These are phyloP conservation scores for Yarrowia porcina DNA, from an alignment of 805 yeast species.

Conservation along the genomic window DNA sequence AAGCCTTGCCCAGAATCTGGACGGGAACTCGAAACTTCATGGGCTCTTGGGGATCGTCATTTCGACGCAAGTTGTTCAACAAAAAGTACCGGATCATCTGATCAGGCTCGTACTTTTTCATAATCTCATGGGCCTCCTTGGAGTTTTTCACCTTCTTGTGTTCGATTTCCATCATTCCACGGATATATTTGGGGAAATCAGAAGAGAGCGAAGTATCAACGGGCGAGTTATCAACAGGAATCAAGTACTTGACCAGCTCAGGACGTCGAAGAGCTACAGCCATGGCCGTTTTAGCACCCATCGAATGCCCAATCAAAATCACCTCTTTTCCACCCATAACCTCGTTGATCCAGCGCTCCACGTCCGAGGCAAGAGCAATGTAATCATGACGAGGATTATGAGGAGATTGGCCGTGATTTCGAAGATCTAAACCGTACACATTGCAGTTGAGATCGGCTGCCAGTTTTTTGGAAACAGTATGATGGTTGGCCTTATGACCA, in stretches of 20 bases:
- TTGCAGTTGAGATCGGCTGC: slow-evolving; percentile 38
- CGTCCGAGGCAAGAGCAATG: slow-evolving; percentile 78
- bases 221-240: slow-evolving; percentile 90
- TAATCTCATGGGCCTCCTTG: slow-evolving; percentile 63
- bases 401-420: slow-evolving; percentile 94
- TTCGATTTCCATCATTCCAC: slow-evolving; percentile 58
- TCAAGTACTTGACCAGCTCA: slow-evolving; percentile 54
- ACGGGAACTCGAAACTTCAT: slow-evolving; percentile 64
- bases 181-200: slow-evolving; percentile 64
- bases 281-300: slow-evolving; percentile 94
- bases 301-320: slow-evolving; percentile 44
- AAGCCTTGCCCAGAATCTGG: slow-evolving; percentile 53
- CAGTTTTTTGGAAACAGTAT: slow-evolving; percentile 61
- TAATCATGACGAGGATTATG: slow-evolving; percentile 70
- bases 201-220: slow-evolving; percentile 56
- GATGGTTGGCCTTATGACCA: slow-evolving; percentile 77
- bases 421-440: slow-evolving; percentile 53
- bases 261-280: slow-evolving; percentile 71
- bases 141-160: slow-evolving; percentile 46
- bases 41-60: slow-evolving; percentile 38
- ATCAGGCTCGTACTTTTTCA: slow-evolving; percentile 60
- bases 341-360: slow-evolving; percentile 62
- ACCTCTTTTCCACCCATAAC: slow-evolving; percentile 39
- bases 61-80: slow-evolving; percentile 60
- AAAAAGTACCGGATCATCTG: slow-evolving; percentile 70